Base-by-base conservation (phyloP, 495 filamentous ascomycete species). In the Aspergillus sparsus region DNA sequence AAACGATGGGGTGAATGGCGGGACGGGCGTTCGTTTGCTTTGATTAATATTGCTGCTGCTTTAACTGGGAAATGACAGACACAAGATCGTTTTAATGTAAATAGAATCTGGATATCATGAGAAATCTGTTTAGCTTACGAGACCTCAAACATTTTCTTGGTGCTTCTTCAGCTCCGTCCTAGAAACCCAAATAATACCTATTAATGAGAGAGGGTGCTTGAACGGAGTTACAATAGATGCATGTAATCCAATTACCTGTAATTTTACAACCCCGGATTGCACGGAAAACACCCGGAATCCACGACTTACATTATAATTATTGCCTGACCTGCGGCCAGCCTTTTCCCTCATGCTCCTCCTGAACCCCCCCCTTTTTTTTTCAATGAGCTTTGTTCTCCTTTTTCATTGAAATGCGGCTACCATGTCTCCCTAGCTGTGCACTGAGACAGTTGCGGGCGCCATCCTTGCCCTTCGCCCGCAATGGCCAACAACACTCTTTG, bases 21-120 rank as follows among this genome's bases (percentile, higher is more conserved):
- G 67, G 63, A 62, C 63, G 59, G 74, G 73, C 73, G 72, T 75
- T 74, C 9, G 39, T 21, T 70, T 66, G 62, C 57, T 69, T 27
- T 70, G 57, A 60, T 70, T 73, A 67, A 69, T 66, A 58, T 70
- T 69, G 53, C 44, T 63, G 59, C 60, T 61, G 52, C 54, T 62
- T 27, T 27, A 27, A 27, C 21, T 27, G 21, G 63, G 63, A 53
- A 62, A 57, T 52, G 64, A 45, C 33, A 53, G 50, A 55, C 10
- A 50, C 16, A 53, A 54, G 44, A 54, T 45, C 36, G 53, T 37
- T 34, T 49, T 67, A 56, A 34, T 69, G 68, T 70, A 70, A 70
- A 70, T 70, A 70, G 68, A 70, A 56, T 57, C 58, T 62, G 61
- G 61, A 66, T 66, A 68, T 60, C 42, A 60, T 53, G 57, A 58